These are phyloP conservation scores for Coemansia pectinata DNA, from an alignment of 192 early-diverging fungal genomes.

Conservation along the genomic window DNA sequence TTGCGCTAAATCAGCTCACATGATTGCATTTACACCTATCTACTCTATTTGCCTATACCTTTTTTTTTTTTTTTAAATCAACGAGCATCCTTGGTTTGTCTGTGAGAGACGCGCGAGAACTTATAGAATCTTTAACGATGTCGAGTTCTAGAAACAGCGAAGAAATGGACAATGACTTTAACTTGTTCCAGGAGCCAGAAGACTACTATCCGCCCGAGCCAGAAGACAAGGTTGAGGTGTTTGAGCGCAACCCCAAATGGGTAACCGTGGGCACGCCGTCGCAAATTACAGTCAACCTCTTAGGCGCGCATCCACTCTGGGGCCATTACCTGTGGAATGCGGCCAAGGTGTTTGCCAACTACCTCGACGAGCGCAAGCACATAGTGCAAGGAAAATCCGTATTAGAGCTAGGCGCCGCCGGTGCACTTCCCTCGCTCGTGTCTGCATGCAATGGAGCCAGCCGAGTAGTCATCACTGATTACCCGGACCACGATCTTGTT, in stretches of 20 bases:
- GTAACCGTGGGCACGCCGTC: conserved; percentile 12
- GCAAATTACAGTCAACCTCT: conserved; percentile 58
- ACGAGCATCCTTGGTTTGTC: not conserved
- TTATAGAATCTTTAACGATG: not conserved
- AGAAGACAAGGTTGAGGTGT: conserved; percentile 60
- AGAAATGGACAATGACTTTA: conserved; percentile 14
- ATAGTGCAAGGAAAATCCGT: conserved; percentile 63
- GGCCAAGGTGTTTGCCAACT: conserved; percentile 74
- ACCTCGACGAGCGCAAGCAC: conserved; percentile 71
- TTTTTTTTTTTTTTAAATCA: not conserved
- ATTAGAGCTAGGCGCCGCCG: conserved; percentile 84
- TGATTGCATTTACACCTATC: not conserved
- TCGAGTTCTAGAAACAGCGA: conserved; percentile 20
- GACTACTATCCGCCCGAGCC: conserved; percentile 54
- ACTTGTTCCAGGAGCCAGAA: conserved; percentile 49
- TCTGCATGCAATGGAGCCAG: conserved; percentile 70
- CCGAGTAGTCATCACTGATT: conserved; percentile 57
- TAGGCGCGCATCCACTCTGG: conserved; percentile 81
- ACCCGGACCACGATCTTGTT: conserved; percentile 69
- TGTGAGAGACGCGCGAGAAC: not conserved
- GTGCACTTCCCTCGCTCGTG: conserved; percentile 76
- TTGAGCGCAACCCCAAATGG: conserved; percentile 50
- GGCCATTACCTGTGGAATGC: conserved; percentile 93
- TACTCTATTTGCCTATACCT: not conserved
- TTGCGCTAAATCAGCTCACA: not conserved